Percentiles rank a stretch among this genome's conserved stretches.
Conservation (phyloP, 1,284 basidiomycete genomes). For the Phenoliferia sp. region DNA sequence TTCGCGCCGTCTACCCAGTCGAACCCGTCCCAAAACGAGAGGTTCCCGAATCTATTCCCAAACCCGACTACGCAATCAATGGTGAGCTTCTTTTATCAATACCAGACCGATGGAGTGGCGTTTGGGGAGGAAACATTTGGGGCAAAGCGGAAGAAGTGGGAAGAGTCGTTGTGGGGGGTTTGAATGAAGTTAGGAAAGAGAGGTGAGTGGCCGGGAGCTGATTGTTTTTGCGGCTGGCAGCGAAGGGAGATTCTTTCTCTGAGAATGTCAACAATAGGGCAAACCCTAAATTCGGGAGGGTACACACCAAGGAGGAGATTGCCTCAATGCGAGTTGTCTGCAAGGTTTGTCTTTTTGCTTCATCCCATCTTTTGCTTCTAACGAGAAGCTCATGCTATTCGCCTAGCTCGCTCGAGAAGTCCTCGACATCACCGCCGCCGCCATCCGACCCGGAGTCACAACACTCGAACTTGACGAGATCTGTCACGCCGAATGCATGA, state of each 20-base stretch:
- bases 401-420: constrained; percentile 80
- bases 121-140: constrained; percentile 5
- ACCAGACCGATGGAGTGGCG: constrained; percentile 2
- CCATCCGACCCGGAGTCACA: constrained; percentile 82
- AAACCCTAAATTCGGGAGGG: constrained; percentile 39
- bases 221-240: constrained; percentile 1
- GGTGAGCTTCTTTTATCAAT: constrained; percentile 46
- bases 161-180: constrained; percentile 8
- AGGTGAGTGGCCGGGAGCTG: background rate
- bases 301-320: constrained; percentile 62
- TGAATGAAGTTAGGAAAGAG: constrained; percentile 7
- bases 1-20: constrained; percentile 66
- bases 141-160: constrained; percentile 23
- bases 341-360: constrained; percentile 51
- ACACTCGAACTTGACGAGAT: constrained; percentile 93
- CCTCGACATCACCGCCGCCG: constrained; percentile 79
- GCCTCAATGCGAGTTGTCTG: constrained; percentile 74
- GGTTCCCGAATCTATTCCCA: constrained; percentile 68
- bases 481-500: constrained; percentile 89
- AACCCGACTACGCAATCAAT: constrained; percentile 70
- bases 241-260: constrained; percentile 13
- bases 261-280: constrained; percentile 10
- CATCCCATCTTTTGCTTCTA: constrained; percentile 1
- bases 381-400: background rate
- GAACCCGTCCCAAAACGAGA: constrained; percentile 58